These are phyloP conservation scores for Lonicera japonica DNA, from an alignment of 129 eudicot species.

Conservation along the genomic window DNA sequence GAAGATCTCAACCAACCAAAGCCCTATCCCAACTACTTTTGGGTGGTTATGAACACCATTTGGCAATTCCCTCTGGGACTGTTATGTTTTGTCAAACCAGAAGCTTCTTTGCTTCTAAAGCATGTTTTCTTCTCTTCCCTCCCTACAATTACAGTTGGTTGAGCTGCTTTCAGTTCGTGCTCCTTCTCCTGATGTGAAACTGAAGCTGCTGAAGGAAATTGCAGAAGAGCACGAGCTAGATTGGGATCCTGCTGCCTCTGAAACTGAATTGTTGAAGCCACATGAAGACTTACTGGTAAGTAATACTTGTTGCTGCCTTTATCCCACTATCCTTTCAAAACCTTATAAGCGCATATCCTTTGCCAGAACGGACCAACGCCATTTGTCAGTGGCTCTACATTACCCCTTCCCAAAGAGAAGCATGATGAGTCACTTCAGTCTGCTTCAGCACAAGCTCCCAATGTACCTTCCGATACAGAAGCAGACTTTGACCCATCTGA, in stretches of 20 bases:
- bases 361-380: conserved; percentile 75
- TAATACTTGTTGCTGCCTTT: neutral
- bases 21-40: neutral
- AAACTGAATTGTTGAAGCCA: conserved; percentile 76
- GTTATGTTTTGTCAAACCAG: neutral
- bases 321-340: neutral
- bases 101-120: too few species aligned
- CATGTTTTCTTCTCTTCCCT: neutral
- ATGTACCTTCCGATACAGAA: conserved; percentile 48
- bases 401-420: conserved; percentile 63
- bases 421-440: conserved; percentile 31
- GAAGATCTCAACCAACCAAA: too few species aligned
- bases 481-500: conserved; percentile 49
- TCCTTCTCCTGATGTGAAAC: conserved; percentile 81
- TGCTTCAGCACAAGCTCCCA: conserved; percentile 18
- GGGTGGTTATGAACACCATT: neutral
- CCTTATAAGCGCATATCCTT: neutral
- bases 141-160: conserved; percentile 42
- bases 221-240: conserved; percentile 90
- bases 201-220: conserved; percentile 82
- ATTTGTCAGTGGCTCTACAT: conserved; percentile 40
- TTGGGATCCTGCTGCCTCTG: conserved; percentile 93
- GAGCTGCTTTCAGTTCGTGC: conserved; percentile 88
- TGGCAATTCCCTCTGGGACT: neutral
- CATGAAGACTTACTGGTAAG: conserved; percentile 84